Evolutionary conservation across 805 yeast species (phyloP).

Genomic region (Candida takata): DNA sequence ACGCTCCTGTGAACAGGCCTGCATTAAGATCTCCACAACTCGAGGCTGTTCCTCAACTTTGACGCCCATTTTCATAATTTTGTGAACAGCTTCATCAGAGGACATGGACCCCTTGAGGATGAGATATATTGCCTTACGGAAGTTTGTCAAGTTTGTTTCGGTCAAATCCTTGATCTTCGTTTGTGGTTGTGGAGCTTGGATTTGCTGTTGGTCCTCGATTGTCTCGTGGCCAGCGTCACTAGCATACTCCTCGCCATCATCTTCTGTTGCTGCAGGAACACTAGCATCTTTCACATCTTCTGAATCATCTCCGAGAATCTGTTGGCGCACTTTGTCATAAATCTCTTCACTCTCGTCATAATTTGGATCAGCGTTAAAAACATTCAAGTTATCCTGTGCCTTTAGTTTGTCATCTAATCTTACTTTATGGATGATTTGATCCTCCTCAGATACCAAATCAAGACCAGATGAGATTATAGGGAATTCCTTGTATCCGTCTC

Average conservation of each 20-base stretch:
- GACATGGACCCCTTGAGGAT: slow-evolving; percentile 87
- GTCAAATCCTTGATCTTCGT: slow-evolving; percentile 49
- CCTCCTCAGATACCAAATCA: slow-evolving; percentile 61
- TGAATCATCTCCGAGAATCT: slow-evolving; percentile 38
- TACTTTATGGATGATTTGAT: slow-evolving; percentile 47
- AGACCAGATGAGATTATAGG: slow-evolving; percentile 38
- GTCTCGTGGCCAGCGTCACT: background rate
- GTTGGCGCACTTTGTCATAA: slow-evolving; percentile 32
- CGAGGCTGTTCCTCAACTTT: slow-evolving; percentile 38
- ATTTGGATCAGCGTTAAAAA: slow-evolving; percentile 43
- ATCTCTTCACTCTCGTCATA: slow-evolving; percentile 43
- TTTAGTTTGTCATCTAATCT: slow-evolving; percentile 46
- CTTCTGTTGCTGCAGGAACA: slow-evolving; percentile 30
- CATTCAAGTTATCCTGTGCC: slow-evolving; percentile 40
- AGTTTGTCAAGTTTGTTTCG: slow-evolving; percentile 51
- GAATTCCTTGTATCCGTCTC: slow-evolving; percentile 33
- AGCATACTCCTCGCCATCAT: background rate
- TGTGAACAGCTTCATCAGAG: slow-evolving; percentile 89
- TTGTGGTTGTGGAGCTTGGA: slow-evolving; percentile 22
- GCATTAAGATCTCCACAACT: slow-evolving; percentile 66
- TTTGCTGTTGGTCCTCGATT: slow-evolving; percentile 25
- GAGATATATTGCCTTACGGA: slow-evolving; percentile 71
- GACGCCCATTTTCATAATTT: slow-evolving; percentile 49
- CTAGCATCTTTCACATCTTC: slow-evolving; percentile 22
- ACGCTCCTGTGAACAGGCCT: slow-evolving; percentile 79